Base-by-base conservation (phyloP, 768 basidiomycete species). In the Suillus tomentosus region DNA sequence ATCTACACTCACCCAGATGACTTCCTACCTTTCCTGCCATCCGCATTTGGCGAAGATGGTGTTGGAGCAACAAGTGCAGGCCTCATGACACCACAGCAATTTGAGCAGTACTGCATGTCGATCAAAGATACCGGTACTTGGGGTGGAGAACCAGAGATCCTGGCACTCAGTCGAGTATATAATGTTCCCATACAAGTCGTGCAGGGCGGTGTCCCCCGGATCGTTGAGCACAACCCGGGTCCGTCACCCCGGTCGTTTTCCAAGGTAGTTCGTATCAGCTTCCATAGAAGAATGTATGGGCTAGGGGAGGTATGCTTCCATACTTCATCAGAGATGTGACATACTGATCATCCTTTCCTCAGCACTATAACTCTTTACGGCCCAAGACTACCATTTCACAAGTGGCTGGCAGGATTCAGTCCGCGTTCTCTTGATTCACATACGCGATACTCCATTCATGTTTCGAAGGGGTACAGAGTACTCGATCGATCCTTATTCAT, bases 111-210 rank as follows among this genome's bases (percentile, higher is more conserved):
- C 73, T 97, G 95, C 73, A 76, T 78, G 62, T 81, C 83, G 13
- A 88, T 99, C 36, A 87, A 87, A 48, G 83, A 90, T 73, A 96
- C 95, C 27, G 89, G 87, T n/a, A 84, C 88, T 37, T 99, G 97
- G 97, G 97, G 97, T 57, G 96, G 97, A 42, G 95, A 99, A 78
- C 96, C 95, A 8, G 97, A 99, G 82, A 95, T 99, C 39, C 82
- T 91, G 69, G 97, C 97, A 3, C 80, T 99, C 17, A 89, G 90
- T 72, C 82, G 89, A 59, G 86, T 87, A 37, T 98, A 85, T 74
- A 84, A 88, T 62, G 79, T 96, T 45, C 90, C 95, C 0, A 95
- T 99, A 57, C 90, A 96, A 73, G 91, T 99, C 61, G 82, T 99
- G 14, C 97, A 99, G 74, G 87, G 86, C 1, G 89, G 88, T 1